A percentile compares a stretch with the other conserved stretches of the same genome.
phyloP scores from a whole-genome alignment of 2,329 filamentous ascomycete species.

The Xenosphaeropsis pyriputrescens region DNA sequence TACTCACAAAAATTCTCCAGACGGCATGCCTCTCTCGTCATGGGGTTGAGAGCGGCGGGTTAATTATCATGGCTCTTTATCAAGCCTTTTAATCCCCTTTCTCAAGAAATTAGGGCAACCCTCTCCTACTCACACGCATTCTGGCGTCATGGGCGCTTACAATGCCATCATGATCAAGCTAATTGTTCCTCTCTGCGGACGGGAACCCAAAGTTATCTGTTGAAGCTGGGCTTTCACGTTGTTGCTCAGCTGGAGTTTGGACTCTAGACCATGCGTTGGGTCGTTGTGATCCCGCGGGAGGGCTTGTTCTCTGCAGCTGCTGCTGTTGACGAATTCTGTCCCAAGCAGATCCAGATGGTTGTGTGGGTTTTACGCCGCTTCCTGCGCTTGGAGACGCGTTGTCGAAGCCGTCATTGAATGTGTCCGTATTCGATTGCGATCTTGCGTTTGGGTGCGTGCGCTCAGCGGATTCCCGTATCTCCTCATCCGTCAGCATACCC shows the following conservation, averaged over 20 bases:
- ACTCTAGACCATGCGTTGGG: constrained; percentile 5
- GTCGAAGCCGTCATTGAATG: constrained; percentile 8
- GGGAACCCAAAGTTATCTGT: constrained; percentile 13
- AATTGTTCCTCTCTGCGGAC: neutral
- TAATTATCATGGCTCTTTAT: too few relatives aligned
- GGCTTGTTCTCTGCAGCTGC: constrained; percentile 1
- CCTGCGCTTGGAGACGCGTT: constrained; percentile 15
- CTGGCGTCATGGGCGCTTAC: too few relatives aligned
- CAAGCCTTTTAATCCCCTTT: too few relatives aligned
- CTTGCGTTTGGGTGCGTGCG: neutral
- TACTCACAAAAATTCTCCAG: too few relatives aligned
- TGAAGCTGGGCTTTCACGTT: constrained; percentile 2
- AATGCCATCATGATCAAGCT: neutral
- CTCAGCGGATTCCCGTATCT: neutral
- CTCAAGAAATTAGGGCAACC: too few relatives aligned
- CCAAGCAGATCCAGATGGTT: constrained; percentile 14
- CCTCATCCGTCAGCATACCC: neutral
- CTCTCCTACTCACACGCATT: too few relatives aligned
- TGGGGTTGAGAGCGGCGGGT: too few relatives aligned
- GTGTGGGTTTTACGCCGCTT: constrained; percentile 6
- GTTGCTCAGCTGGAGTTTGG: constrained; percentile 4
- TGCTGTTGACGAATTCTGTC: constrained; percentile 13
- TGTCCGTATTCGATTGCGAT: constrained; percentile 5
- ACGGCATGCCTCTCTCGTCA: too few relatives aligned
- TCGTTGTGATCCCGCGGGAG: constrained; percentile 1